phyloP scores from a whole-genome alignment of 140 eudicot genomes.

The Ambrosia hybrid region DNA sequence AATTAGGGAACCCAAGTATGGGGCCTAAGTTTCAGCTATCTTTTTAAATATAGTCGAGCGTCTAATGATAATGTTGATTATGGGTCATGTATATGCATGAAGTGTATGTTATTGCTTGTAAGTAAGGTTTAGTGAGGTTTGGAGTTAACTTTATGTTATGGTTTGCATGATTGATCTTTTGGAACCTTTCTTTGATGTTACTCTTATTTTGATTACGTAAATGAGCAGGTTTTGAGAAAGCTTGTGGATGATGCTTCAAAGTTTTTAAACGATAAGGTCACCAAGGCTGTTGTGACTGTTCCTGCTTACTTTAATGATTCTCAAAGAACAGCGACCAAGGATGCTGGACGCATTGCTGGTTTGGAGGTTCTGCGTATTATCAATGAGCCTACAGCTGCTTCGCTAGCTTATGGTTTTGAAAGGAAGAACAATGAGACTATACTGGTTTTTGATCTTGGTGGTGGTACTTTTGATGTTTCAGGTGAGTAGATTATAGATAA shows the following conservation, averaged over 20 bases:
- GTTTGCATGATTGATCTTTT: not conserved
- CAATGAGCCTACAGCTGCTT: conserved; percentile 96
- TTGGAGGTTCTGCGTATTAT: conserved; percentile 84
- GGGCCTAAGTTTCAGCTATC: too few species aligned
- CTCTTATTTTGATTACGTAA: not conserved
- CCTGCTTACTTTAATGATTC: conserved; percentile 97
- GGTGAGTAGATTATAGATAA: conserved; percentile 28
- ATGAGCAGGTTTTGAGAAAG: conserved; percentile 71
- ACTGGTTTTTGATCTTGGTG: conserved; percentile 71
- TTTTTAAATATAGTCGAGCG: too few species aligned
- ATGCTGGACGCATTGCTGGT: conserved; percentile 95
- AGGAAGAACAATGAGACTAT: conserved; percentile 87
- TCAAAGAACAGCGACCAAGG: conserved; percentile 93
- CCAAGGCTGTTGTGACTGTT: conserved; percentile 92
- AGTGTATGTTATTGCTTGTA: not conserved
- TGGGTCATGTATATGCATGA: not conserved
- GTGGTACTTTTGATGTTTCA: conserved; percentile 63
- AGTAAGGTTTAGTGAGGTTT: conserved; percentile 16
- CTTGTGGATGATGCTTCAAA: conserved; percentile 95
- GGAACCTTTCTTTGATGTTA: not conserved
- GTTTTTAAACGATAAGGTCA: conserved; percentile 77
- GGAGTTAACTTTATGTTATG: not conserved
- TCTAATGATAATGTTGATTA: not conserved
- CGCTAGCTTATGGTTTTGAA: conserved; percentile 91
- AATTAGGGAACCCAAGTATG: too few species aligned